phyloP scores from a whole-genome alignment of 305 asterid genomes.

The Fraxinus platypoda region DNA sequence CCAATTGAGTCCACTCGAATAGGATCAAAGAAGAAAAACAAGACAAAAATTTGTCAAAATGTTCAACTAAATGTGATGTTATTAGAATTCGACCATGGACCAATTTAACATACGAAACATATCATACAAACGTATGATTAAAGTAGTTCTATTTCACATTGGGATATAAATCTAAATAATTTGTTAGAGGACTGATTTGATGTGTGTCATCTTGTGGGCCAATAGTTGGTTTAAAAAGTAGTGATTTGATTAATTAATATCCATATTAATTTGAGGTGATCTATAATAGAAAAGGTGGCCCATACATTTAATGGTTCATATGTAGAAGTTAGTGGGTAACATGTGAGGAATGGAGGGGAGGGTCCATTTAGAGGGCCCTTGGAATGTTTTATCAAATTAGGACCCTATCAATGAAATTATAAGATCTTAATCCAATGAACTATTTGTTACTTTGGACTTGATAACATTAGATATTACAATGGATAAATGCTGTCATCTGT shows the following conservation, averaged over 20 bases:
- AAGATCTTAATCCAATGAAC: not conserved
- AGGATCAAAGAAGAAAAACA: not conserved
- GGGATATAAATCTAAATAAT: not conserved
- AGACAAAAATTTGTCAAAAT: not conserved
- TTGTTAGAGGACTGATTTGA: slow-evolving; percentile 30
- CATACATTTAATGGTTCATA: slow-evolving; percentile 24
- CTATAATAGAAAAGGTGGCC: slow-evolving; percentile 13
- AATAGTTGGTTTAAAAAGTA: not conserved
- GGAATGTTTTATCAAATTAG: not conserved
- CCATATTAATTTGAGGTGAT: not conserved
- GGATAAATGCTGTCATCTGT: not conserved
- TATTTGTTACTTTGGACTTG: not conserved
- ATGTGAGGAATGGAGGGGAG: slow-evolving; percentile 32
- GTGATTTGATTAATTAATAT: not conserved
- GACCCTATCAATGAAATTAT: not conserved
- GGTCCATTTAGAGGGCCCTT: not conserved
- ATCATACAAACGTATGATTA: not conserved
- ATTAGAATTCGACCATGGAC: not conserved
- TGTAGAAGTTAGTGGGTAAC: slow-evolving; percentile 28
- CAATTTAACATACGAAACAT: not conserved
- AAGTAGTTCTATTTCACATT: not conserved
- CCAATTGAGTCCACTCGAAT: not conserved
- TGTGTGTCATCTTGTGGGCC: slow-evolving; percentile 25
- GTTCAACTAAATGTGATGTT: not conserved
- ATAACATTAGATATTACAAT: not conserved